Base-by-base conservation (phyloP, 164 flowering plant species). In the Aristolochia fimbriata region DNA sequence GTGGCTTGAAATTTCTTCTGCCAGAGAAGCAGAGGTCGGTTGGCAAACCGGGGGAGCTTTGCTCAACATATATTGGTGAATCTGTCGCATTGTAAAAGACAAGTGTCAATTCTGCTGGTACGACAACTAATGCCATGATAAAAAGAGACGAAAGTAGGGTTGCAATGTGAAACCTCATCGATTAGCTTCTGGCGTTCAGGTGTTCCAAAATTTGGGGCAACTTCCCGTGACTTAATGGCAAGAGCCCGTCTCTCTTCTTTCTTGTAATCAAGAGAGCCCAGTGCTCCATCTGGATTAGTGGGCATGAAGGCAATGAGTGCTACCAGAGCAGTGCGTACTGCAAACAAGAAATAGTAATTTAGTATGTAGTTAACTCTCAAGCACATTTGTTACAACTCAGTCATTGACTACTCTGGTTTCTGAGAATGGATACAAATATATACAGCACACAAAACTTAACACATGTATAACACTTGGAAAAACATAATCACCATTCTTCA, bases 261-360 rank as follows among this genome's bases (percentile, higher is more conserved):
- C 66, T 74, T 74, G 65, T 83, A 93, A 54, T 93, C 97, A 14
- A 93, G 68, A 15, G 99, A 93, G 57, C 97, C 97, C 70, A 93
- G 58, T 6, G 99, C 99, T 50, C 99, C 97, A 68, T 82, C 81
- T 48, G 99, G 97, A 67, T 68, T 76, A 62, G 97, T 93, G 25
- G 99, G 99, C 99, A 93, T 90, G 79, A 93, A 93, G 53, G 99
- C 99, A 75, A 93, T 90, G 16, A 93, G 74, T 25, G 99, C 99
- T 41, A 88, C 96, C 55, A 93, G 71, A 31, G 99, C 99, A 60
- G 99, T 90, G 20, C 99, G 79, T 31, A 93, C 97, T 93, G 87
- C 70, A 52, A 70, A 52, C 6, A 27, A 46, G 48, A 47, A 30
- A 19, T 13, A 47, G 30, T n/a, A 49, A 9, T 23, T 5, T 20